phyloP scores from a whole-genome alignment of 495 filamentous ascomycete species.

The Aspergillus kassunensis region DNA sequence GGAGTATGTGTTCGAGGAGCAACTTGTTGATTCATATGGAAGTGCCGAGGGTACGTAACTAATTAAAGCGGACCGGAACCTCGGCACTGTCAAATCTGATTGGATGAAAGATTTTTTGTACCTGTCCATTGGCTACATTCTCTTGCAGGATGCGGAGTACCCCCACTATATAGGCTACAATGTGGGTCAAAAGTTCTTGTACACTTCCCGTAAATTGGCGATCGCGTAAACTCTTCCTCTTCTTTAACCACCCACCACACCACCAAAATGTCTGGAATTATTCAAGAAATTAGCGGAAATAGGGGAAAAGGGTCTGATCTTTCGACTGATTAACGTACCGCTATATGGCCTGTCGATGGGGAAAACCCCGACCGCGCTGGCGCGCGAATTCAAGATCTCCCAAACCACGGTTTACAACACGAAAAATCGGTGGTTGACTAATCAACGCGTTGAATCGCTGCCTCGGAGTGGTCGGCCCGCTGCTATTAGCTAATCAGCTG shows the following conservation, averaged over 20 bases:
- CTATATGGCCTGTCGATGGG: neutral
- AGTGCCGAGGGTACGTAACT: too few species aligned
- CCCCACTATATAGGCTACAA: too few species aligned
- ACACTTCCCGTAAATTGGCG: neutral
- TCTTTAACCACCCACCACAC: slow-evolving; percentile 2
- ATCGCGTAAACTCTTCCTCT: neutral
- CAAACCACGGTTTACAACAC: neutral
- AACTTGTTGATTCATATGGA: too few species aligned
- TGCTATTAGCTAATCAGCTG: neutral
- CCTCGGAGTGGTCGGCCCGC: neutral
- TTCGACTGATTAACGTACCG: neutral
- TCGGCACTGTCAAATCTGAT: too few species aligned
- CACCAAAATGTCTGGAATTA: neutral
- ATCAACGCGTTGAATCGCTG: neutral
- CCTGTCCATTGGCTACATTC: too few species aligned
- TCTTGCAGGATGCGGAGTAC: too few species aligned
- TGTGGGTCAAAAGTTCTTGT: neutral
- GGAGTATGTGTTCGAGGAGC: too few species aligned
- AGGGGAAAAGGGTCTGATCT: neutral
- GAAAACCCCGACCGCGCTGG: neutral
- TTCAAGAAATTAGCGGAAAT: slow-evolving; percentile 6
- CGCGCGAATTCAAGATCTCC: neutral
- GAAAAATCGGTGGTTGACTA: neutral
- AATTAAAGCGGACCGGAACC: too few species aligned
- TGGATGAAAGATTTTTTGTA: too few species aligned